These are phyloP conservation scores for Biscutella laevigata DNA, from an alignment of 441 rosid genomes.

Conservation along the genomic window DNA sequence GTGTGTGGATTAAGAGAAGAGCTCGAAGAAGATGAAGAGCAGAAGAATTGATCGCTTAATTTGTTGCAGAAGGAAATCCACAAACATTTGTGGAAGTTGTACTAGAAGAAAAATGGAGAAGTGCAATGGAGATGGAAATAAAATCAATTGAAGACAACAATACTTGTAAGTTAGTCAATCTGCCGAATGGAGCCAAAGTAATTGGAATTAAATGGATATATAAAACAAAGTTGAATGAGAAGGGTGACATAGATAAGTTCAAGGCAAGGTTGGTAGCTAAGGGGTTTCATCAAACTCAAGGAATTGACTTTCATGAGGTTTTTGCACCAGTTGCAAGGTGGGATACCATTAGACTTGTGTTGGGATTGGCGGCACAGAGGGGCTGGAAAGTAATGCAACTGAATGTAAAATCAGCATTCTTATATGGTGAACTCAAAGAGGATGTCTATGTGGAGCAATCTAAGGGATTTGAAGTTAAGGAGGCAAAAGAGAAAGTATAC, in stretches of 20 bases:
- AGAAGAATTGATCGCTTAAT: no score
- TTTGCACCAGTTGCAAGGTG: background rate
- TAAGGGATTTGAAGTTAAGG: background rate
- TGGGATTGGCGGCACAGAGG: background rate
- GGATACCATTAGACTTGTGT: background rate
- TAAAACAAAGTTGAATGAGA: background rate
- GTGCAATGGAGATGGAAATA: background rate
- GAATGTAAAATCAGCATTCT: background rate
- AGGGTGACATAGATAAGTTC: no score
- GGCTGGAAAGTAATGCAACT: background rate
- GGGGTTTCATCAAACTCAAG: background rate
- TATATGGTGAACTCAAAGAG: background rate
- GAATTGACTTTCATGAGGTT: background rate
- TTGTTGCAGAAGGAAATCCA: no score
- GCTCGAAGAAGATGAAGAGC: no score
- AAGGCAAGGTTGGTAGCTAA: no score
- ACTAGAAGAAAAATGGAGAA: background rate
- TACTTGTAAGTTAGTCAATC: background rate
- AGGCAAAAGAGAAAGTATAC: background rate
- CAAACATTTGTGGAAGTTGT: no score
- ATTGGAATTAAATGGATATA: background rate
- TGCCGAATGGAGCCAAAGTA: background rate
- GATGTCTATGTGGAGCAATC: background rate
- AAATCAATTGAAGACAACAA: background rate
- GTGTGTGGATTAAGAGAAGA: no score